Percentiles rank a stretch among this genome's conserved stretches.
Conservation (phyloP, 495 filamentous ascomycete genomes). For the Bacidia rubella region DNA sequence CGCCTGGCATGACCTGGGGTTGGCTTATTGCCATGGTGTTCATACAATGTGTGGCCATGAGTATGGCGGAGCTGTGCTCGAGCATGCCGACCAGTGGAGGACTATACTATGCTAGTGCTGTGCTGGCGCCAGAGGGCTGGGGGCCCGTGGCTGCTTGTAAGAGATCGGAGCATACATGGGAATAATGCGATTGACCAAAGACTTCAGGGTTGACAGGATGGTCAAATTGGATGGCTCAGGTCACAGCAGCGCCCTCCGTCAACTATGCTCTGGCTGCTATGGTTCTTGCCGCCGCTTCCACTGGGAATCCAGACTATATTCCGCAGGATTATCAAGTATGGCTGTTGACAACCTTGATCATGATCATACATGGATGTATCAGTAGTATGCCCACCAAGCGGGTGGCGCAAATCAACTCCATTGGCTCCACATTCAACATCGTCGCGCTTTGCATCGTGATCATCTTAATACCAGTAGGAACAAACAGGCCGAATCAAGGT, state of each 20-base stretch:
- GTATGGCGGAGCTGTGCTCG: conserved; percentile 54
- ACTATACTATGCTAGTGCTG: conserved; percentile 66
- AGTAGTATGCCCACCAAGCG: conserved; percentile 63
- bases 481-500: conserved; percentile 31
- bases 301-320: conserved; percentile 49
- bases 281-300: conserved; percentile 59
- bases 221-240: conserved; percentile 64
- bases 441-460: conserved; percentile 51
- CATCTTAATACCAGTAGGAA: conserved; percentile 55
- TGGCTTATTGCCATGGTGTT: conserved; percentile 66
- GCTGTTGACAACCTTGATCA: conserved; percentile 54
- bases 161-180: not conserved
- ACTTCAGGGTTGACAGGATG: conserved; percentile 47
- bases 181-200: conserved; percentile 11
- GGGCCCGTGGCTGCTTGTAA: conserved; percentile 56
- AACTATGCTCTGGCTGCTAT: conserved; percentile 51
- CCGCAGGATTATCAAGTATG: conserved; percentile 57
- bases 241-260: conserved; percentile 57
- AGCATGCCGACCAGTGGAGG: conserved; percentile 63
- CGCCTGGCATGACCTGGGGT: conserved; percentile 73
- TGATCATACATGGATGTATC: conserved; percentile 57
- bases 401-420: conserved; percentile 64
- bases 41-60: conserved; percentile 57
- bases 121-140: conserved; percentile 59
- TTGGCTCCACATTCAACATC: conserved; percentile 63